phyloP scores from a whole-genome alignment of 805 yeast genomes.

The Schwanniomyces occidentalis region DNA sequence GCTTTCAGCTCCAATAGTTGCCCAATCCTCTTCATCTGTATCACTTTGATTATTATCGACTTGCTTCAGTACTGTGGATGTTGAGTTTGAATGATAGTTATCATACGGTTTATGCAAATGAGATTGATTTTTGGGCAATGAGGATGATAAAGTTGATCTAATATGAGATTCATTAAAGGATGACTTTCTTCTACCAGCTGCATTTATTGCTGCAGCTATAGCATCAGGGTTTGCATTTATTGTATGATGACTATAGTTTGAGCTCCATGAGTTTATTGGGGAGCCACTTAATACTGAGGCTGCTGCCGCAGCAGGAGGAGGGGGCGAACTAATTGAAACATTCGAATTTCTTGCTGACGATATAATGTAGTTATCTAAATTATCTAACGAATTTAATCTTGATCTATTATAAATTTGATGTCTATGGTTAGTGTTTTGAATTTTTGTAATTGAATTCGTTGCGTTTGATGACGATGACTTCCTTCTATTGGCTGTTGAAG shows the following conservation, averaged over 20 bases:
- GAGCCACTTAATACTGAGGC: slow-evolving; percentile 20
- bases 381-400: slow-evolving; percentile 42
- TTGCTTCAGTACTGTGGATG: neutral
- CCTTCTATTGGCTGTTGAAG: slow-evolving; percentile 20
- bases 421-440: slow-evolving; percentile 20
- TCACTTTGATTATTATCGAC: slow-evolving; percentile 40
- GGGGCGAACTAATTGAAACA: slow-evolving; percentile 36
- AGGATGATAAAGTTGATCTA: slow-evolving; percentile 26
- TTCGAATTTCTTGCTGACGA: slow-evolving; percentile 41
- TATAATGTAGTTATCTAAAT: slow-evolving; percentile 41
- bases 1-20: slow-evolving; percentile 76
- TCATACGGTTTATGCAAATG: slow-evolving; percentile 3
- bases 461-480: slow-evolving; percentile 28
- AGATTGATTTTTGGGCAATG: slow-evolving; percentile 14
- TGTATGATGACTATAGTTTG: slow-evolving; percentile 9
- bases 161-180: slow-evolving; percentile 43
- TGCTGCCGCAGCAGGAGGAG: slow-evolving; percentile 19
- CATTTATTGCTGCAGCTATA: slow-evolving; percentile 17
- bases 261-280: slow-evolving; percentile 22
- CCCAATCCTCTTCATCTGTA: slow-evolving; percentile 99
- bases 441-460: slow-evolving; percentile 14
- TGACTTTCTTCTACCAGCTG: slow-evolving; percentile 34
- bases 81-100: neutral
- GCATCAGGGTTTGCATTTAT: slow-evolving; percentile 18
- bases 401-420: slow-evolving; percentile 38